A percentile compares a stretch with the other conserved stretches of the same genome.
These are phyloP conservation scores for Phytopythium cucurbitacearum DNA, from an alignment of 352 stramenopile species.

Conservation along the genomic window DNA sequence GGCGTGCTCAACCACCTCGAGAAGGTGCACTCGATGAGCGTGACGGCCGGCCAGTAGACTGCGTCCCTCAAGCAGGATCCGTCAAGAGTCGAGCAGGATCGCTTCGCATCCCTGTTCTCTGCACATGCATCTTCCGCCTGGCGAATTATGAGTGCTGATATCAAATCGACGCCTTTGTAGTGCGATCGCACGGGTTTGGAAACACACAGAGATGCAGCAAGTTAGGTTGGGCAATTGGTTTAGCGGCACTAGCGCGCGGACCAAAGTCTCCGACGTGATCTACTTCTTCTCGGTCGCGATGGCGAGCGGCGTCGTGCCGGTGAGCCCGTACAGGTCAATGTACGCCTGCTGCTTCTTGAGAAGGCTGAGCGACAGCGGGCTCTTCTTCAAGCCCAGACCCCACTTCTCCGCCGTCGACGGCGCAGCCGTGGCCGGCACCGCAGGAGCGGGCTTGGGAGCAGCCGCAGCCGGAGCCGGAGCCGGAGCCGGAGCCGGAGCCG, in stretches of 20 bases:
- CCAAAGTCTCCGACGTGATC: not conserved
- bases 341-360: conserved; percentile 85
- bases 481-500: conserved; percentile 9
- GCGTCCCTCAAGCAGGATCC: no score
- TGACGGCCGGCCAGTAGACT: conserved; percentile 29
- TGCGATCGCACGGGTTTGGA: no score
- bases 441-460: conserved; percentile 10
- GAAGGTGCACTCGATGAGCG: conserved; percentile 77
- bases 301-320: conserved; percentile 61
- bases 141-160: conserved; percentile 1
- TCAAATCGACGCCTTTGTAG: not conserved
- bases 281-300: conserved; percentile 37
- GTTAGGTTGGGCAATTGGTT: no score
- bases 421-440: conserved; percentile 6
- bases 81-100: no score
- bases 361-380: conserved; percentile 73
- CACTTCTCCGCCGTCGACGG: conserved; percentile 52
- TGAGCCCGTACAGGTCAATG: conserved; percentile 76
- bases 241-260: no score
- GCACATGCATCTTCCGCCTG: no score
- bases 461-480: conserved; percentile 14
- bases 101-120: no score
- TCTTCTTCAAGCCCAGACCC: conserved; percentile 77
- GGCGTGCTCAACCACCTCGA: conserved; percentile 81
- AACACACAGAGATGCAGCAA: no score